Evolutionary conservation across 805 yeast species (phyloP).

Genomic region (Ogataea thermomethanolica): DNA sequence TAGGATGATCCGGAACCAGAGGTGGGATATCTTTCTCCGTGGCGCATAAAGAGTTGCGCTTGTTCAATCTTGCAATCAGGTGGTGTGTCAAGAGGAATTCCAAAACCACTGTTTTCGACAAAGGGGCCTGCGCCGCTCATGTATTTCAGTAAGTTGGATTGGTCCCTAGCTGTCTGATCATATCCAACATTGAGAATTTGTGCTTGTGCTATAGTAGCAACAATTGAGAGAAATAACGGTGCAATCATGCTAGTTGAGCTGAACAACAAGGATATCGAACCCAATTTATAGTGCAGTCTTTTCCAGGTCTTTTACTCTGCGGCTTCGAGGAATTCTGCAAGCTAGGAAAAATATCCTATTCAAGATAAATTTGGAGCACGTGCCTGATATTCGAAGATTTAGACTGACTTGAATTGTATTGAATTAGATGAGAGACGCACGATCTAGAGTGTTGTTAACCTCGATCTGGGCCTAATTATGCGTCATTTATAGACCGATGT

Average conservation of each 20-base stretch:
- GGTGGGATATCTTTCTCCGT: constrained; percentile 58
- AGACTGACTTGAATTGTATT: no score
- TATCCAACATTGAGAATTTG: neutral
- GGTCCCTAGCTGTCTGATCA: constrained; percentile 14
- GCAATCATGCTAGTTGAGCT: constrained; percentile 56
- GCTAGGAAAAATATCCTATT: no score
- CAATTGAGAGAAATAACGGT: constrained; percentile 30
- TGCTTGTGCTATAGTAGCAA: neutral
- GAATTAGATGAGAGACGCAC: no score
- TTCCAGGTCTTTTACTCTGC: constrained; percentile 6
- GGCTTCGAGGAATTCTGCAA: no score
- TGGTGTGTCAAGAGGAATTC: constrained; percentile 51
- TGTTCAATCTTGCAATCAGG: constrained; percentile 48
- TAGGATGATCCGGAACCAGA: constrained; percentile 14
- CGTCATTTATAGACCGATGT: no score
- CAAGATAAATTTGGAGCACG: no score
- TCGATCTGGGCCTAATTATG: no score
- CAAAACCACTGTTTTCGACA: constrained; percentile 45
- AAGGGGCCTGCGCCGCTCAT: constrained; percentile 54
- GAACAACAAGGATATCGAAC: constrained; percentile 55
- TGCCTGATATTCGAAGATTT: no score
- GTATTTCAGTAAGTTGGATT: constrained; percentile 25
- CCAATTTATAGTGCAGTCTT: constrained; percentile 34
- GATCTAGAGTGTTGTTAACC: no score
- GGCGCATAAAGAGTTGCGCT: constrained; percentile 49